Evolutionary conservation across 768 basidiomycete genomes (phyloP), one percentile per base, ranked within the genome.

Genomic region (Suillus subaureus): DNA sequence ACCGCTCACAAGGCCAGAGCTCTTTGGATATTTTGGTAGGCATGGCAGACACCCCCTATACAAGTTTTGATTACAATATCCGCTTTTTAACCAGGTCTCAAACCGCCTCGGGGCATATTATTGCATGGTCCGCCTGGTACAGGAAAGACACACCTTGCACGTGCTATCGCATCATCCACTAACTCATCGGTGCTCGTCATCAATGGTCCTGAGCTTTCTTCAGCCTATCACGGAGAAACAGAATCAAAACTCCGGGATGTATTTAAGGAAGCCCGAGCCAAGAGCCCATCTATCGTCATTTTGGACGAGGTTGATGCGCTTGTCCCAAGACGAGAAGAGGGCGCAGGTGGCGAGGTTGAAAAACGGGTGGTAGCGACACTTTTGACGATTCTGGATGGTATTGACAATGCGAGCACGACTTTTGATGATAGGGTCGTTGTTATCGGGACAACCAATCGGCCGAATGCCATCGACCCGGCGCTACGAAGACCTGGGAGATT

Each of bases 71-170:
- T 39, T 31, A 31, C 33, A 35, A 45, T 57, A 15, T 28, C n/a
- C 45, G 8, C 47, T 23, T 60, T 15, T 37, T 49, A 60, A 61
- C 35, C 63, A 87, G 94, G 93, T 42, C 83, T 99, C n/a, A 96
- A 93, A 71, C 96, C 97, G 18, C 96, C 97, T n/a, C 89, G 93
- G 55, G 97, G 97, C 5, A 91, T 99, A 54, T 85, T 99, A 23
- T 85, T 99, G 2, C 91, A 98, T 75, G 97, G 97, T 13, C 96
- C 96, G 13, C 95, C 97, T 3, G 97, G 97, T 43, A 99, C 97
- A 11, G 97, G 97, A 18, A 99, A 99, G 79, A 99, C 97, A 0
- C 95, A 97, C 73, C 82, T 99, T 2, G 97, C 97, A 13, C 89
- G 95, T 67, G 93, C 96, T 16, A 96, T 99, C 65, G 96, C 97